These are phyloP conservation scores for Pittosporum tobira DNA, from an alignment of 129 eudicot genomes.

Conservation along the genomic window DNA sequence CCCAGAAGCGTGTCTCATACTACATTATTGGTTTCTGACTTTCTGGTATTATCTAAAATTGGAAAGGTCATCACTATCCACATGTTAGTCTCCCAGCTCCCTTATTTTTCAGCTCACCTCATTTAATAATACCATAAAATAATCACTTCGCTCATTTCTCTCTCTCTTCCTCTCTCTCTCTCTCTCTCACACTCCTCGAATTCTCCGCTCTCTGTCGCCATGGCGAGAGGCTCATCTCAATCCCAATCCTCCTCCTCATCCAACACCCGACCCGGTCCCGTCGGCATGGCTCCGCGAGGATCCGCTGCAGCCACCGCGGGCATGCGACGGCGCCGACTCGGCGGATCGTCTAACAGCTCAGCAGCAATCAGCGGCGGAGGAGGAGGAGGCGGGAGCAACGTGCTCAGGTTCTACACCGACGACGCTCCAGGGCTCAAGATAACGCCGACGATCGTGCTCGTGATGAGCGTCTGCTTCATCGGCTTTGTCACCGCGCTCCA, in stretches of 20 bases:
- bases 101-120: too few relatives aligned
- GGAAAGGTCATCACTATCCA: too few relatives aligned
- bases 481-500: slow-evolving; percentile 74
- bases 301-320: slow-evolving; percentile 68
- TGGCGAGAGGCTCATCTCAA: slow-evolving; percentile 68
- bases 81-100: too few relatives aligned
- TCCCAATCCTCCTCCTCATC: slow-evolving; percentile 47
- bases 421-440: slow-evolving; percentile 74
- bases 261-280: slow-evolving; percentile 41
- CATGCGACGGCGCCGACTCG: slow-evolving; percentile 54
- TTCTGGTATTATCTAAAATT: too few relatives aligned
- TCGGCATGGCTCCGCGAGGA: slow-evolving; percentile 49
- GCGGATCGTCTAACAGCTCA: slow-evolving; percentile 23
- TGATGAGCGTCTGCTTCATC: slow-evolving; percentile 70
- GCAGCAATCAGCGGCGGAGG: slow-evolving; percentile 5
- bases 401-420: slow-evolving; percentile 74
- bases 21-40: too few relatives aligned
- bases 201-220: slow-evolving; percentile 7
- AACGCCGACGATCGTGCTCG: slow-evolving; percentile 58
- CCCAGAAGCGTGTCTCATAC: too few relatives aligned
- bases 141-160: too few relatives aligned
- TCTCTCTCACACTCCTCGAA: neutral
- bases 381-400: slow-evolving; percentile 33
- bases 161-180: neutral
- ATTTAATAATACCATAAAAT: too few relatives aligned